Percentiles rank a stretch among this genome's conserved stretches.
Evolutionary conservation across 192 early-diverging fungal genomes (phyloP).

Genomic region (Oehlia diaphana): DNA sequence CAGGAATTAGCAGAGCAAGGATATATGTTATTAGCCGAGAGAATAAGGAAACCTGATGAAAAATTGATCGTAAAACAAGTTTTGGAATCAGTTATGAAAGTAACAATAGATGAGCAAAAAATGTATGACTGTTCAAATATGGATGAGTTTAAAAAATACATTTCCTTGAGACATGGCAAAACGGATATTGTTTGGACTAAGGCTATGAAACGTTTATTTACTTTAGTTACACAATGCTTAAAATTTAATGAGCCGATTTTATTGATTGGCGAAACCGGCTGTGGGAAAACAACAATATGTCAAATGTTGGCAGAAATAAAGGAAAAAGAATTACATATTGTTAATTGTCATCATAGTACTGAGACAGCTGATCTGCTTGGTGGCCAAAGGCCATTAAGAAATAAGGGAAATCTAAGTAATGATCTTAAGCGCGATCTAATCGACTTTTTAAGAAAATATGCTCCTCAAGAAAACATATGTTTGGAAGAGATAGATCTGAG

Average conservation of each 20-base stretch:
- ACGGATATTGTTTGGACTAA: slow-evolving; percentile 88
- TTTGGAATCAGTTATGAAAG: slow-evolving; percentile 80
- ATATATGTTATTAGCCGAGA: slow-evolving; percentile 92
- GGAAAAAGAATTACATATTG: slow-evolving; percentile 69
- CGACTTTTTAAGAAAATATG: slow-evolving; percentile 27
- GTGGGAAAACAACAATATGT: slow-evolving; percentile 97
- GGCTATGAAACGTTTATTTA: slow-evolving; percentile 89
- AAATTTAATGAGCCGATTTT: slow-evolving; percentile 86
- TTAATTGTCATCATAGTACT: slow-evolving; percentile 97
- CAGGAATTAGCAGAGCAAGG: slow-evolving; percentile 92
- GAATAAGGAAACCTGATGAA: slow-evolving; percentile 81
- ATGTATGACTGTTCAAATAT: slow-evolving; percentile 62
- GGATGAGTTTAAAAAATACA: slow-evolving; percentile 52
- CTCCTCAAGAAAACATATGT: slow-evolving; percentile 28
- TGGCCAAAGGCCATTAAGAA: slow-evolving; percentile 87
- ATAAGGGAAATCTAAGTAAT: slow-evolving; percentile 57
- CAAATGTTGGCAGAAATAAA: slow-evolving; percentile 82
- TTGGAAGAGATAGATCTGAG: slow-evolving; percentile 35
- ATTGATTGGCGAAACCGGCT: slow-evolving; percentile 97
- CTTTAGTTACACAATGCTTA: slow-evolving; percentile 79
- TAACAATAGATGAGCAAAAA: slow-evolving; percentile 57
- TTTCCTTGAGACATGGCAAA: background rate
- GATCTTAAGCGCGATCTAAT: slow-evolving; percentile 50
- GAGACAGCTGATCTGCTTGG: slow-evolving; percentile 95
- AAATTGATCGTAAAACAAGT: slow-evolving; percentile 76